Percentiles rank a stretch among this genome's conserved stretches.
Conservation (phyloP, 164 flowering plant species). For the Macadamia integrifolia region DNA sequence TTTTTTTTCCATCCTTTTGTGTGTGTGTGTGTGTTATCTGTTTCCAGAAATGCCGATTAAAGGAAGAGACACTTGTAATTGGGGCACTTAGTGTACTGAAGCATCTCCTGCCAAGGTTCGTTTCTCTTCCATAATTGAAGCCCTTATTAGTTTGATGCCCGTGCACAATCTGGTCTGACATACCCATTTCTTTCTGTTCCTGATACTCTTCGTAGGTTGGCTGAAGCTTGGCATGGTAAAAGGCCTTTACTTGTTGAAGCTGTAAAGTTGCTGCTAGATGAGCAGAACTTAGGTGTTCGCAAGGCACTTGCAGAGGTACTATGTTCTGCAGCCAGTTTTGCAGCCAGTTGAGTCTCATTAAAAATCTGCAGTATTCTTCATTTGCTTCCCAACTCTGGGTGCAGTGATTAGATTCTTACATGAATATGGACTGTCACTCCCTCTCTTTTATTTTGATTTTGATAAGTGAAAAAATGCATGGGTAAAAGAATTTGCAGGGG, state of each 20-base stretch:
- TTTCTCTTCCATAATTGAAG: constrained; percentile 7
- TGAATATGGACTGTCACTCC: not conserved
- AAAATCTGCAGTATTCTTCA: not conserved
- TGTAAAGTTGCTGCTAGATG: constrained; percentile 70
- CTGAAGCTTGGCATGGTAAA: constrained; percentile 91
- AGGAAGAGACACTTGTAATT: constrained; percentile 72
- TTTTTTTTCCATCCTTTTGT: not conserved
- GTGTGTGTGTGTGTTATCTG: constrained; percentile 6
- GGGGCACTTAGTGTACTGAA: constrained; percentile 90
- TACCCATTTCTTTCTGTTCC: not conserved
- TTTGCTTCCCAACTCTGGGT: not conserved
- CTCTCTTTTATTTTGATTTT: too few species aligned
- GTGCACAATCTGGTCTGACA: constrained; percentile 1
- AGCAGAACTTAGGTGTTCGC: constrained; percentile 61
- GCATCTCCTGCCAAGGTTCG: constrained; percentile 92
- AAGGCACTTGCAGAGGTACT: constrained; percentile 90
- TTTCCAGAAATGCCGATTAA: constrained; percentile 74
- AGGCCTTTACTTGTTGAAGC: constrained; percentile 74
- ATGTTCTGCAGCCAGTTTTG: too few species aligned
- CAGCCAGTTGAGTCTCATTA: not conserved
- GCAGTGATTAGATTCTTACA: not conserved
- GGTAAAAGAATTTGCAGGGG: too few species aligned
- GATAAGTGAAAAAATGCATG: too few species aligned
- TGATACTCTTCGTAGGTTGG: constrained; percentile 50
- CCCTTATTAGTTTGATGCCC: not conserved